Base-by-base conservation (phyloP, 1,284 basidiomycete species). In the Ganoderma leucocontextum region DNA sequence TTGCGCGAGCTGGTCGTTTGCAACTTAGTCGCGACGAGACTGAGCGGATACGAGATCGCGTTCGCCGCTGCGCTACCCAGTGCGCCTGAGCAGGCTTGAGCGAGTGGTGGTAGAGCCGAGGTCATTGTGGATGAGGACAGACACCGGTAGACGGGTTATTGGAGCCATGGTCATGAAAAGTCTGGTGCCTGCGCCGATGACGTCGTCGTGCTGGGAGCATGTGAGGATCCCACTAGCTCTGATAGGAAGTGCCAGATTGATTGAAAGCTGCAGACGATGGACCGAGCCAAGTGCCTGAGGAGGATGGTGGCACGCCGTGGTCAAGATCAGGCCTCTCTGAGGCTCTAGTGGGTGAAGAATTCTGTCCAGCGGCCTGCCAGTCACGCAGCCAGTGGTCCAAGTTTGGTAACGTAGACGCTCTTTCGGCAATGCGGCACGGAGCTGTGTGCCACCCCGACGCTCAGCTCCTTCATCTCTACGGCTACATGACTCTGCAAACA, bases 71-170 rank as follows among this genome's bases (percentile, higher is more conserved):
- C 85, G 70, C 85, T 86, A 13, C 86, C 87, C 53, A 88, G 77
- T 0, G 86, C 83, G 5, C 87, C 87, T 29, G 87, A 86, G 70
- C 85, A 81, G 0, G 87, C 87, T 75, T 89, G 87, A 0, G 87
- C 80, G 17, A 88, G 79, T 8, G 88, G 87, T 4, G 87, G 86
- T 19, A 89, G 80, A 0, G 85, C 84, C 49, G 85, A 87, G 33
- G 87, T 87, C 87, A 88, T 88, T 12, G 62, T 60, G 19, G 35
- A 36, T 22, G 61, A 49, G 19, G 35, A 35, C 12, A 7, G 9
- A 49, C 13, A 13, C 39, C 8, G 15, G 47, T n/a, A 1, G 9
- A n/a, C 4, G 19, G 44, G n/a, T n/a, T 25, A 22, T 22, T 25
- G 75, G 13, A 33, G 59, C 13, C 22, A 17, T 47, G 5, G 22